Percentiles rank a stretch among this genome's conserved stretches.
Evolutionary conservation across 2,329 filamentous ascomycete genomes (phyloP).

Genomic region (Macroventuria anomochaeta): DNA sequence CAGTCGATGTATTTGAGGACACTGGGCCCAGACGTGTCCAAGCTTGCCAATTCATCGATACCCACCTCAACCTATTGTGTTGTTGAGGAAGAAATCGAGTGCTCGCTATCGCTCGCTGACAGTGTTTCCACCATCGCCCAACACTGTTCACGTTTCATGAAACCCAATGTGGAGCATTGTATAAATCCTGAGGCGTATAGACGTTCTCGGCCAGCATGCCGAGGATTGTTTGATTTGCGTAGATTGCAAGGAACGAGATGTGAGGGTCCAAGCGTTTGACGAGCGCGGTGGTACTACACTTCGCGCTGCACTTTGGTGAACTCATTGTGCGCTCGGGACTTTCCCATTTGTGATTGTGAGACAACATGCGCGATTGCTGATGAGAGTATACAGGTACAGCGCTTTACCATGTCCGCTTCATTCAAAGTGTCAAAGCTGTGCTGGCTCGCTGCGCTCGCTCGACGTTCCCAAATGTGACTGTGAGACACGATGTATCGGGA

Average conservation of each 20-base stretch:
- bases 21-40: conserved; percentile 19
- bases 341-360: background rate
- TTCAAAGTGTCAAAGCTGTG: no score
- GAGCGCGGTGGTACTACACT: conserved; percentile 10
- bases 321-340: background rate
- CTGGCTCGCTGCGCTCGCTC: background rate
- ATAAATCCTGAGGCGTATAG: conserved; percentile 19
- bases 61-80: no score
- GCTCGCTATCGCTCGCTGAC: background rate
- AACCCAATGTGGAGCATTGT: background rate
- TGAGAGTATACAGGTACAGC: background rate
- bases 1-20: conserved; percentile 31
- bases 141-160: conserved; percentile 10
- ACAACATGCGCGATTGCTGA: background rate
- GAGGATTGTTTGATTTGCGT: background rate
- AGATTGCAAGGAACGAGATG: conserved; percentile 16
- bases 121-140: no score
- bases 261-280: conserved; percentile 18
- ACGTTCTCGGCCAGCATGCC: conserved; percentile 13
- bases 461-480: background rate
- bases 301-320: conserved; percentile 5
- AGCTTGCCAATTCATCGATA: conserved; percentile 9
- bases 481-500: background rate
- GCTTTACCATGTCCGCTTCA: no score
- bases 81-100: no score